These are phyloP conservation scores for Lyophyllum semitale DNA, from an alignment of 768 basidiomycete species.

Conservation along the genomic window DNA sequence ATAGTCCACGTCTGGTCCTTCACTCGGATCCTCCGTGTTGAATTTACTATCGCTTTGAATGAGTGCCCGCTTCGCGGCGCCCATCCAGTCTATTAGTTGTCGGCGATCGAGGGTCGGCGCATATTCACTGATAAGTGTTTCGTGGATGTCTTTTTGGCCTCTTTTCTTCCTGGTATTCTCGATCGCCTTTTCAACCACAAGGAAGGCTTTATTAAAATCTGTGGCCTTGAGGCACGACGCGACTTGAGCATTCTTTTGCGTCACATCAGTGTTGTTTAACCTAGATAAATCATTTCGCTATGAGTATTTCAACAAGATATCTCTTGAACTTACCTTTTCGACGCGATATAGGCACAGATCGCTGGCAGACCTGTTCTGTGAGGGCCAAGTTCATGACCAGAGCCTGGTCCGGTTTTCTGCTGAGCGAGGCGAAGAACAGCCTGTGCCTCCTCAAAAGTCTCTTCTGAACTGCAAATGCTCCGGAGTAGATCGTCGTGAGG, in stretches of 20 bases:
- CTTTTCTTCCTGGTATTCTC: conserved; percentile 17
- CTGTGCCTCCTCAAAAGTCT: conserved; percentile 35
- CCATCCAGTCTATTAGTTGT: conserved; percentile 31
- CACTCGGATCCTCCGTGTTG: conserved; percentile 12
- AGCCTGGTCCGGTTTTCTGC: conserved; percentile 47
- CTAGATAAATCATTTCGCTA: conserved; percentile 12
- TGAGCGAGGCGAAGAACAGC: conserved; percentile 36
- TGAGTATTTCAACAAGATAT: neutral
- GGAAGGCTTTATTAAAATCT: conserved; percentile 31
- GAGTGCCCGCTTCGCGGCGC: conserved; percentile 33
- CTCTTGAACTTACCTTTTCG: conserved; percentile 37
- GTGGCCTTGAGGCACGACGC: conserved; percentile 33
- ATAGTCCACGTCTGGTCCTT: conserved; percentile 30
- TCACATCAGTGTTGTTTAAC: conserved; percentile 33
- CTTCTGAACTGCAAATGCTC: conserved; percentile 28
- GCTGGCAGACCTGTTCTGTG: conserved; percentile 44
- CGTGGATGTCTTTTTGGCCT: conserved; percentile 10
- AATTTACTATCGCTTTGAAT: conserved; percentile 23
- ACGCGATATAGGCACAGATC: conserved; percentile 53
- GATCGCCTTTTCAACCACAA: conserved; percentile 26
- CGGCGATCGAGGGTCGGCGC: conserved; percentile 5
- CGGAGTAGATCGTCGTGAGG: conserved; percentile 31
- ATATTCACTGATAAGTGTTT: conserved; percentile 8
- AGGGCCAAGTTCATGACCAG: conserved; percentile 45
- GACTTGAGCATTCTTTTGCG: conserved; percentile 29